Evolutionary conservation across 306 rosid species (phyloP), one percentile per base, ranked within the genome.

Genomic region (Trichosanthes truncata): DNA sequence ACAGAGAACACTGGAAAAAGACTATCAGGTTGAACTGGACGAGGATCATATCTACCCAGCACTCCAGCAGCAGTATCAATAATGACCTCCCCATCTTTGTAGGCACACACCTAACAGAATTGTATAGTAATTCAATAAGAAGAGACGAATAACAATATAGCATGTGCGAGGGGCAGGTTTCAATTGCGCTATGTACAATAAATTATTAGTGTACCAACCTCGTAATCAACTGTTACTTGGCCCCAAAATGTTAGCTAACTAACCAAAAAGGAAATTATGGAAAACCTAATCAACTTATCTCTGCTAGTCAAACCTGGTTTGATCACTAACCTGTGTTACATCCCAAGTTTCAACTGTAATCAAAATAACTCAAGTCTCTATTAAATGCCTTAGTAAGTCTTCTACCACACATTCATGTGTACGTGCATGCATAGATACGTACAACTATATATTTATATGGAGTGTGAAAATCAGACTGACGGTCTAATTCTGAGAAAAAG

Each of bases 1-100:
- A 62, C 96, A 82, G 99, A 96, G 81, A 96, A 93, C 67, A 93
- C 96, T 29, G 99, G 90, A 78, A 96, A 96, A 80, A 96, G 99
- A 85, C 93, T 96, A 83, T 93, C 97, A 21, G 89, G 94, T 84
- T 91, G 91, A 76, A 96, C 99, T 6, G 99, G 99, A 78, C 99
- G 99, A 45, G 99, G 99, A 87, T 96, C 98, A 78, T 91, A 96
- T 96, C 84, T 91, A 81, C 99, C 99, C 77, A 96, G 97, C 82
- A 90, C 81, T 86, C 99, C 99, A 85, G 99, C 99, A 76, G 97
- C 93, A 80, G 98, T 96, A 83, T 96, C 99, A 82, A 96, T 89
- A 76, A 96, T 89, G 81, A 96, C 98, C 82, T 91, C 84, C 79
- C 98, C 98, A 84, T 96, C 99, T 86, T 96, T 96, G 90, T 93